phyloP scores from a whole-genome alignment of 2,329 filamentous ascomycete genomes.

The Phialocephala sp. region DNA sequence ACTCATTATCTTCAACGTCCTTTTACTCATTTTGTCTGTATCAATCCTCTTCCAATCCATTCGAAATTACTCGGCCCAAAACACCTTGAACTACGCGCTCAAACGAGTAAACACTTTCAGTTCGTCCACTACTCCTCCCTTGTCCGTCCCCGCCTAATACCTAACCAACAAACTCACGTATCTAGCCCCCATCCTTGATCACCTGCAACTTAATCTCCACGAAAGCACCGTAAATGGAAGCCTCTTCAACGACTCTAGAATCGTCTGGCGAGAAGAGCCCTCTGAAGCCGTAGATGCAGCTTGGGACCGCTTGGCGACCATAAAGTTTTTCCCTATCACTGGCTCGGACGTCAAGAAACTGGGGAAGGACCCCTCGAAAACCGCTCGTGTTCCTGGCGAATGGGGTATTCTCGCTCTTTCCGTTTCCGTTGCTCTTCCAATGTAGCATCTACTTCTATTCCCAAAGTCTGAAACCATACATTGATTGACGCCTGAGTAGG shows the following conservation, averaged over 20 bases:
- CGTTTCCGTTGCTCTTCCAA: not conserved
- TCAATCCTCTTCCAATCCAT: not conserved
- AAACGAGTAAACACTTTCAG: not conserved
- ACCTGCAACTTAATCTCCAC: not conserved
- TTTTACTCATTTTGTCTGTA: not conserved
- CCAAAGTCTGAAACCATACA: not conserved
- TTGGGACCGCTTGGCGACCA: not conserved
- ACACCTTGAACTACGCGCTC: not conserved
- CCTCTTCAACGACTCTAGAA: not conserved
- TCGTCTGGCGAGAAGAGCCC: not conserved
- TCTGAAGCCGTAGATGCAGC: not conserved
- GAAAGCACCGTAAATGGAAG: not conserved
- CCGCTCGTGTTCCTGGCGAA: not conserved
- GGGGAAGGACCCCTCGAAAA: not conserved
- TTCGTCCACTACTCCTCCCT: not conserved
- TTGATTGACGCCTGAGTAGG: not conserved
- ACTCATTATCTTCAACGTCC: not conserved
- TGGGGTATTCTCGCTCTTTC: not conserved
- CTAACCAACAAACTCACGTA: not conserved
- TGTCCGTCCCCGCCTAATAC: not conserved
- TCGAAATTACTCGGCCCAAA: not conserved
- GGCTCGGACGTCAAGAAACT: not conserved
- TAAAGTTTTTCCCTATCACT: not conserved
- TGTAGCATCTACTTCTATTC: not conserved
- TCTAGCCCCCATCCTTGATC: not conserved